These are phyloP conservation scores for Amaranthus tricolor DNA, from an alignment of 179 eudicot species.

Conservation along the genomic window DNA sequence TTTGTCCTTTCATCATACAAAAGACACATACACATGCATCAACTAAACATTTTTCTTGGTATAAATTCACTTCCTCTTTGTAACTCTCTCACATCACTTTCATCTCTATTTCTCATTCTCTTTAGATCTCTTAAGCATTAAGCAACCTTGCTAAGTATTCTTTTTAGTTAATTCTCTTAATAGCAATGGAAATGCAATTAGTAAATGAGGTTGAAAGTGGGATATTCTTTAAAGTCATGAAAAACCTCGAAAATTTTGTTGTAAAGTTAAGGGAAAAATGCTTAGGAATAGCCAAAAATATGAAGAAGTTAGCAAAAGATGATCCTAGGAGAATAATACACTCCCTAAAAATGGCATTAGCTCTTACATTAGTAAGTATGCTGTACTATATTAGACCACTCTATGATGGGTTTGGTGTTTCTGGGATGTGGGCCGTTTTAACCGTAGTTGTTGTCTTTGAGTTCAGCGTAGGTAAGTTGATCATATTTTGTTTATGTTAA, in stretches of 20 bases:
- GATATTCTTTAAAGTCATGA: slow-evolving; percentile 1
- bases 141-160: background rate
- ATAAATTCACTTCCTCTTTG: slow-evolving; percentile 12
- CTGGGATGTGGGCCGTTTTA: slow-evolving; percentile 47
- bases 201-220: background rate
- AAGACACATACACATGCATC: slow-evolving; percentile 19
- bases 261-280: slow-evolving; percentile 17
- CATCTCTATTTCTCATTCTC: background rate
- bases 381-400: slow-evolving; percentile 37
- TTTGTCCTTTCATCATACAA: slow-evolving; percentile 13
- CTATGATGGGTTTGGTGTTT: slow-evolving; percentile 40
- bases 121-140: background rate
- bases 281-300: slow-evolving; percentile 9
- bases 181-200: slow-evolving; percentile 12
- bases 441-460: slow-evolving; percentile 49
- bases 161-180: background rate
- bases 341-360: slow-evolving; percentile 40
- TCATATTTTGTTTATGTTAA: background rate
- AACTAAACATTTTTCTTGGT: background rate
- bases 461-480: slow-evolving; percentile 39
- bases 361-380: slow-evolving; percentile 39
- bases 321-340: slow-evolving; percentile 38
- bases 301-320: slow-evolving; percentile 31
- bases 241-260: background rate
- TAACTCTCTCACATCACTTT: slow-evolving; percentile 6